These are phyloP conservation scores for Cyberlindnera lachancei DNA, from an alignment of 805 yeast species.

Conservation along the genomic window DNA sequence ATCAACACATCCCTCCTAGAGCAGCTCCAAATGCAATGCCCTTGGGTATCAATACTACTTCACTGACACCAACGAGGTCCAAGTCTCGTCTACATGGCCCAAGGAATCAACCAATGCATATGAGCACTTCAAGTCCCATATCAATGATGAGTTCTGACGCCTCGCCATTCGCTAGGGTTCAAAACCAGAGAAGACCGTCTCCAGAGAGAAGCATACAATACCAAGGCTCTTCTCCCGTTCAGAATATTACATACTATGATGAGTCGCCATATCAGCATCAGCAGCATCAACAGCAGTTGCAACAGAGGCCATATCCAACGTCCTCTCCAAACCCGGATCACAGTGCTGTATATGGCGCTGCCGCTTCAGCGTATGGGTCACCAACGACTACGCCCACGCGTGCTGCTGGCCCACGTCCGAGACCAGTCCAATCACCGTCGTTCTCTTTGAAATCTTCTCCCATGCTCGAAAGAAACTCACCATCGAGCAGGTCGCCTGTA, in stretches of 20 bases:
- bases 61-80: not conserved
- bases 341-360: no score
- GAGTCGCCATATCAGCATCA: not conserved
- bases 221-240: not conserved
- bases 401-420: no score
- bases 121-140: no score
- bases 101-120: not conserved
- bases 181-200: constrained; percentile 1
- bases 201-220: constrained; percentile 1
- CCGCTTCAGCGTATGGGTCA: no score
- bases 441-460: no score
- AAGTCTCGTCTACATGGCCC: not conserved
- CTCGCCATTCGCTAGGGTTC: not conserved
- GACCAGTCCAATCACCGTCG: no score
- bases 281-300: constrained; percentile 1
- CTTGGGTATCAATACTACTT: no score
- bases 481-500: constrained; percentile 9
- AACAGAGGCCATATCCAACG: constrained; percentile 8
- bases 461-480: no score
- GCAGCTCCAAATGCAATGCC: not conserved
- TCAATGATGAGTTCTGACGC: no score
- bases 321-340: no score
- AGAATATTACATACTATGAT: not conserved
- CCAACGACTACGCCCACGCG: no score
- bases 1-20: constrained; percentile 10